Evolutionary conservation across 73 alveolate species (phyloP).

Genomic region (Paramecium bursaria): DNA sequence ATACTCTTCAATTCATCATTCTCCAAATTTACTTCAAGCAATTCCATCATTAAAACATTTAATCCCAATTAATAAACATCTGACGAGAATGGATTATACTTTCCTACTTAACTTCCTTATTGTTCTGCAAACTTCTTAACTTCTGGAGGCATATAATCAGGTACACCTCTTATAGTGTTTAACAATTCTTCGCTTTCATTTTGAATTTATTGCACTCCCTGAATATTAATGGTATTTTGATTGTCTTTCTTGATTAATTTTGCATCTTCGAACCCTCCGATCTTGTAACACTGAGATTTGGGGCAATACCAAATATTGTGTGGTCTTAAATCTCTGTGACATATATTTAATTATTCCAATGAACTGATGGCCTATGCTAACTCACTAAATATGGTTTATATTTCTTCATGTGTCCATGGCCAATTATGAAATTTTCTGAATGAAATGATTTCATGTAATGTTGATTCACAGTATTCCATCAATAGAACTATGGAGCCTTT

Average conservation of each 20-base stretch:
- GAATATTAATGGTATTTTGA: neutral
- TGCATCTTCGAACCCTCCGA: constrained; percentile 69
- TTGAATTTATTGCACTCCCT: constrained; percentile 14
- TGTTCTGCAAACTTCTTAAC: constrained; percentile 51
- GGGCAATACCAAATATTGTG: constrained; percentile 70
- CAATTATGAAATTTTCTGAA: constrained; percentile 68
- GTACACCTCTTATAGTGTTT: constrained; percentile 71
- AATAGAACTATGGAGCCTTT: constrained; percentile 55
- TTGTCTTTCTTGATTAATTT: constrained; percentile 29
- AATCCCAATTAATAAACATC: constrained; percentile 67
- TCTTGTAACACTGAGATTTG: constrained; percentile 23
- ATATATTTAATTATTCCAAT: constrained; percentile 41
- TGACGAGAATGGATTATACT: constrained; percentile 59
- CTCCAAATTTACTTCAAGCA: constrained; percentile 67
- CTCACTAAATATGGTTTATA: constrained; percentile 58
- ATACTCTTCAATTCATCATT: constrained; percentile 31
- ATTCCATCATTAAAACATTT: constrained; percentile 57
- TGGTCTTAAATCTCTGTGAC: constrained; percentile 67
- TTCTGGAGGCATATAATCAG: constrained; percentile 67
- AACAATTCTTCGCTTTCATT: constrained; percentile 66
- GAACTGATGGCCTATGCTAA: constrained; percentile 58
- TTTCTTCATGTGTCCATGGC: constrained; percentile 63
- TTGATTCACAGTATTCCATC: constrained; percentile 69
- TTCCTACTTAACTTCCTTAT: constrained; percentile 52
- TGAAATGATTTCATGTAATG: constrained; percentile 63